Percentiles rank a stretch among this genome's conserved stretches.
These are phyloP conservation scores for Aristolochia contorta DNA, from an alignment of 164 flowering plant genomes.

Conservation along the genomic window DNA sequence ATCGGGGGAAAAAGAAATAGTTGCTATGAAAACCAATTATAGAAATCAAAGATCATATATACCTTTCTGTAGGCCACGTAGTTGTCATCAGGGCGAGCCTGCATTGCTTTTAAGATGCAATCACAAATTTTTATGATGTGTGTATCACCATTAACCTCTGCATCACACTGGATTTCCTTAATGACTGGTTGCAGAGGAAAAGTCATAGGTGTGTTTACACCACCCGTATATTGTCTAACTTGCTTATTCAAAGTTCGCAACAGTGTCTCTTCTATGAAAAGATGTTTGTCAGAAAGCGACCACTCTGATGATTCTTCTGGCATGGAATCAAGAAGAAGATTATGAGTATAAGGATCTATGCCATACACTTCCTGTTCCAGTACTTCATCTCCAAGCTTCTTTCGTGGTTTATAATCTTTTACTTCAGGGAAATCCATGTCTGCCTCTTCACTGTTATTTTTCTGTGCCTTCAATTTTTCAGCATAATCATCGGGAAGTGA, in stretches of 20 bases:
- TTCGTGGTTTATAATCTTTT: conserved; percentile 88
- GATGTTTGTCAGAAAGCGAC: conserved; percentile 64
- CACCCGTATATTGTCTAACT: conserved; percentile 71
- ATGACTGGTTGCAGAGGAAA: conserved; percentile 66
- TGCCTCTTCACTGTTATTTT: conserved; percentile 70
- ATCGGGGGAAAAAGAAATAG: background rate
- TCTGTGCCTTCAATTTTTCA: conserved; percentile 79
- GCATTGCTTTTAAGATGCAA: conserved; percentile 60
- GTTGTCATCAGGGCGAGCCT: conserved; percentile 75
- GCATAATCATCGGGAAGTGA: conserved; percentile 90
- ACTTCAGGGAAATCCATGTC: conserved; percentile 98
- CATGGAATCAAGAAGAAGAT: conserved; percentile 95
- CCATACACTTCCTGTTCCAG: conserved; percentile 98
- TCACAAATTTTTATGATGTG: conserved; percentile 47
- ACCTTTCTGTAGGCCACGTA: conserved; percentile 99
- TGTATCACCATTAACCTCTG: conserved; percentile 42
- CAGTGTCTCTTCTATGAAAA: conserved; percentile 76
- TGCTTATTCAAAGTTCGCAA: conserved; percentile 72
- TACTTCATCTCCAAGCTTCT: conserved; percentile 83
- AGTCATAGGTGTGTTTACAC: conserved; percentile 82
- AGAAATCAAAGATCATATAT: background rate
- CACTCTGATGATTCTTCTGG: conserved; percentile 72
- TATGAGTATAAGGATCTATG: conserved; percentile 96
- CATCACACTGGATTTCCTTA: conserved; percentile 57
- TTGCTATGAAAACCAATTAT: background rate